Evolutionary conservation across 805 yeast species (phyloP), one percentile per base, ranked within the genome.

Genomic region (Wickerhamiella sorbophila): DNA sequence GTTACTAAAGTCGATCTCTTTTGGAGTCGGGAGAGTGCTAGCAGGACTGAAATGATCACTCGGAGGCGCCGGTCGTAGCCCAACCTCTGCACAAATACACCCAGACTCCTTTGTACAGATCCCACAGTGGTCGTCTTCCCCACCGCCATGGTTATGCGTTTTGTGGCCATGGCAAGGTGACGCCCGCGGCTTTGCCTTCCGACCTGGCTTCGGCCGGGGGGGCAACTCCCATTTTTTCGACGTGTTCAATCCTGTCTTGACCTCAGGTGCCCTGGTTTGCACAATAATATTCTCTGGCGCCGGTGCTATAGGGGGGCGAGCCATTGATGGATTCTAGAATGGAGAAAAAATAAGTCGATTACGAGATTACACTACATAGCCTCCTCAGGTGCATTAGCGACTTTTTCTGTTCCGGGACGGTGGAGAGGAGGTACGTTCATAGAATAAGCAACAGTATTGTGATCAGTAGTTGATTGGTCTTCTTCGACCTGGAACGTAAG

Each of bases 111-210:
- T 47, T 19, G 52, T 54, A 42, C 64, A 60, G 5, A 59, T 48
- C 4, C 59, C 62, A 44, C 64, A 60, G 32, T 48, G 51, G 36
- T 48, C 57, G 29, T 43, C 50, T 5, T 40, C 49, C 20, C 14
- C 14, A 16, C n/a, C 29, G 29, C 29, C 14, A 10, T n/a, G 6
- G 21, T 15, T 6, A 16, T 15, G 14, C 22, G 21, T 10, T 5
- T 6, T 33, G 36, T n/a, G 36, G 20, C 17, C 36, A 15, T 10
- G 16, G 79, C 59, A 53, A 31, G n/a, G 24, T 33, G 20, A 95
- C 71, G 57, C 96, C 81, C 55, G 84, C 94, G 4, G 84, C 83
- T 65, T 97, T 82, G 4, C 97, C 95, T 75, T 75, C 24, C 71
- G 51, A 15, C 71, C 70, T 12, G 70, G 70, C 56, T 81, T 78